Conservation (phyloP, 495 filamentous ascomycete genomes). For the Clohesyomyces aquaticus region DNA sequence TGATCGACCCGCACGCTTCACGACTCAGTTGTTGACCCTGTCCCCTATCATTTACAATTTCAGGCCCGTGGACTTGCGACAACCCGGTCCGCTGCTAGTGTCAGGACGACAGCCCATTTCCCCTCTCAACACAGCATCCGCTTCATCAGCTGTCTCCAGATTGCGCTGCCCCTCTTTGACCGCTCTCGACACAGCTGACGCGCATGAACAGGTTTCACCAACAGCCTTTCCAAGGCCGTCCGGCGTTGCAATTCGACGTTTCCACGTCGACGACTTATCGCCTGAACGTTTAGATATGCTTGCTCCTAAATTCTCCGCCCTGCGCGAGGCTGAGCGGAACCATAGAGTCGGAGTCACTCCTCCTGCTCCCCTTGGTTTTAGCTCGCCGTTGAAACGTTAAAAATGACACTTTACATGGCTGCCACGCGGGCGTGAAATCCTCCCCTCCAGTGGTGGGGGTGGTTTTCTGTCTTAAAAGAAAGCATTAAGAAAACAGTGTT, state of each 20-base stretch:
- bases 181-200: background rate
- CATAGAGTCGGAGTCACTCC: slow-evolving; percentile 17
- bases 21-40: slow-evolving; percentile 13
- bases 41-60: too few relatives aligned
- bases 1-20: slow-evolving; percentile 12
- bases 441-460: too few relatives aligned
- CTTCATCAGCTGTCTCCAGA: slow-evolving; percentile 13
- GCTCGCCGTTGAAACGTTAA: slow-evolving; percentile 24
- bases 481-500: too few relatives aligned
- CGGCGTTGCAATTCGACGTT: too few relatives aligned
- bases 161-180: slow-evolving; percentile 6
- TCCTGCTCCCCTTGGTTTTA: slow-evolving; percentile 15
- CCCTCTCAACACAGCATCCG: slow-evolving; percentile 18
- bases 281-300: slow-evolving; percentile 10
- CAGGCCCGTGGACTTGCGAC: too few relatives aligned
- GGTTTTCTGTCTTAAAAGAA: too few relatives aligned
- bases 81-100: slow-evolving; percentile 7
- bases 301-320: slow-evolving; percentile 5
- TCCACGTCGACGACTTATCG: too few relatives aligned
- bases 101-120: slow-evolving; percentile 8
- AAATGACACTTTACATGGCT: background rate
- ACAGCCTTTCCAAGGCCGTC: too few relatives aligned
- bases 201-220: background rate
- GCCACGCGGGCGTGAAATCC: slow-evolving; percentile 8
- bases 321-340: slow-evolving; percentile 18